Evolutionary conservation across 768 basidiomycete species (phyloP).

Genomic region (Tricholoma furcatifolium): DNA sequence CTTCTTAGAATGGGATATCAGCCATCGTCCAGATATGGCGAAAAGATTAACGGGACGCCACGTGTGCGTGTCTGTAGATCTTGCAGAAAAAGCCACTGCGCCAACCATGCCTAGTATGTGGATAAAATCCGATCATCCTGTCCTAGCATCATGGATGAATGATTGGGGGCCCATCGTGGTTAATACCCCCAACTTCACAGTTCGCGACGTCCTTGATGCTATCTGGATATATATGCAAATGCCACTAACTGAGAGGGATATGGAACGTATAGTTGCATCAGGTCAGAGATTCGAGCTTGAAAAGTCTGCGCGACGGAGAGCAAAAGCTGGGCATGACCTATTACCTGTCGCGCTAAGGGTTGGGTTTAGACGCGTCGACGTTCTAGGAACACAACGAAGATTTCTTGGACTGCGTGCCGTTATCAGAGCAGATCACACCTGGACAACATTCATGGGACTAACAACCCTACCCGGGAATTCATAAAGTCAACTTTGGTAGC

Average conservation of each 20-base stretch:
- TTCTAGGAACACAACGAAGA: constrained; percentile 41
- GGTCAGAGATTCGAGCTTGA: constrained; percentile 16
- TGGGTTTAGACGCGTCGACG: constrained; percentile 50
- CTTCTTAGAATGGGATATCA: constrained; percentile 42
- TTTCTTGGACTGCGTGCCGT: constrained; percentile 46
- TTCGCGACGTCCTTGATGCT: constrained; percentile 46
- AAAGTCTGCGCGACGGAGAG: constrained; percentile 31
- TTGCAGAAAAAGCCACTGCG: constrained; percentile 31
- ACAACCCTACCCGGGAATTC: constrained; percentile 34
- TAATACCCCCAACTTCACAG: constrained; percentile 32
- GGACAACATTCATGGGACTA: constrained; percentile 48
- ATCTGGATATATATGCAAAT: constrained; percentile 48
- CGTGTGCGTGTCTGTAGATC: constrained; percentile 24
- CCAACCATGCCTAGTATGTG: constrained; percentile 30
- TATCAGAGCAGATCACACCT: constrained; percentile 34
- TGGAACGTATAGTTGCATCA: constrained; percentile 20
- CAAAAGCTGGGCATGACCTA: constrained; percentile 37
- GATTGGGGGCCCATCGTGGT: constrained; percentile 52
- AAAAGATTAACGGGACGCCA: constrained; percentile 30
- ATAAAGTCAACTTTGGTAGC: neutral
- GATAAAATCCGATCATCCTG: constrained; percentile 36
- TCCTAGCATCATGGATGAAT: constrained; percentile 41
- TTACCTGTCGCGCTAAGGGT: constrained; percentile 34
- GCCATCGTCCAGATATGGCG: constrained; percentile 35
- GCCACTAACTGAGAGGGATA: constrained; percentile 36